phyloP scores from a whole-genome alignment of 441 rosid species.

The Euphorbia neoarborescens region DNA sequence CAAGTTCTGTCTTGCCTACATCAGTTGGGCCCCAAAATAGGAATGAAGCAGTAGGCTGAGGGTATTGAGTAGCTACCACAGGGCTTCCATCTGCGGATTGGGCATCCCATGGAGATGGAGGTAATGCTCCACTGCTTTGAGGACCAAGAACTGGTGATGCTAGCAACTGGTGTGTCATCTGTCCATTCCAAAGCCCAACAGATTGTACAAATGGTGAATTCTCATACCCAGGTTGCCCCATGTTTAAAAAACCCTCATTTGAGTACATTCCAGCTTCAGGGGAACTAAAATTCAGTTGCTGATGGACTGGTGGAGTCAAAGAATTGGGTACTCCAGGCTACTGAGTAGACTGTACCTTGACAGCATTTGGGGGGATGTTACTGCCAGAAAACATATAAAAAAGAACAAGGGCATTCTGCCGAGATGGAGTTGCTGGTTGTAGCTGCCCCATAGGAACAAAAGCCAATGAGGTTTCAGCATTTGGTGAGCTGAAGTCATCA shows the following conservation, averaged over 20 bases:
- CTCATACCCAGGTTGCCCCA: slow-evolving; percentile 55
- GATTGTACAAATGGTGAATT: slow-evolving; percentile 51
- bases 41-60: slow-evolving; percentile 79
- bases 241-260: slow-evolving; percentile 50
- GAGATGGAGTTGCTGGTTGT: slow-evolving; percentile 46
- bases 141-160: slow-evolving; percentile 66
- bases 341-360: slow-evolving; percentile 39
- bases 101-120: slow-evolving; percentile 98
- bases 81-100: slow-evolving; percentile 58
- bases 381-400: slow-evolving; percentile 71
- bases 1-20: slow-evolving; percentile 92
- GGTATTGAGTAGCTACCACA: slow-evolving; percentile 48
- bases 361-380: slow-evolving; percentile 39
- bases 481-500: slow-evolving; percentile 62
- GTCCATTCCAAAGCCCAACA: slow-evolving; percentile 61
- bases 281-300: slow-evolving; percentile 53
- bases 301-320: slow-evolving; percentile 50
- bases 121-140: slow-evolving; percentile 51
- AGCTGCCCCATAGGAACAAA: slow-evolving; percentile 71
- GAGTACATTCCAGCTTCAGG: slow-evolving; percentile 46
- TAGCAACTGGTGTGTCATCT: slow-evolving; percentile 46
- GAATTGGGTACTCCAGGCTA: slow-evolving; percentile 38
- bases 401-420: slow-evolving; percentile 81
- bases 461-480: slow-evolving; percentile 54
- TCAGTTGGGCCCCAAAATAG: slow-evolving; percentile 92